Evolutionary conservation across 345 rosid genomes (phyloP).

Genomic region (Pistacia vera): DNA sequence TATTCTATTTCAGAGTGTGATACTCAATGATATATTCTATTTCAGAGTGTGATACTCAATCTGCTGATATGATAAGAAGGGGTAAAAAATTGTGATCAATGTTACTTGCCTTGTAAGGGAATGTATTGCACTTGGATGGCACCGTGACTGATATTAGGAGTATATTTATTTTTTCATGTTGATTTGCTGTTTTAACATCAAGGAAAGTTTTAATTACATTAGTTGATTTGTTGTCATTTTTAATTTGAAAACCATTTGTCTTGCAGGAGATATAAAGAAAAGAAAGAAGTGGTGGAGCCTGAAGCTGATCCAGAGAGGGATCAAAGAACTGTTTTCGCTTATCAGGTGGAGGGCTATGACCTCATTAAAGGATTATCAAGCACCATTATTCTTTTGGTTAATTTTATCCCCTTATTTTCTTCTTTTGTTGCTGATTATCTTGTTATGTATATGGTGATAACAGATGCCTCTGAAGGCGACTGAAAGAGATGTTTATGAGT

Average conservation of each 20-base stretch:
- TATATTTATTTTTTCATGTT: neutral
- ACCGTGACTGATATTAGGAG: neutral
- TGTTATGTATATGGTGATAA: slow-evolving; percentile 25
- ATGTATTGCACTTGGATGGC: neutral
- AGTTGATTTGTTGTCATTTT: too few species aligned
- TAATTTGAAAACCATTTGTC: slow-evolving; percentile 6
- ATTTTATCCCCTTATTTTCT: neutral
- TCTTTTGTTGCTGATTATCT: neutral
- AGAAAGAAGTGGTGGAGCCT: slow-evolving; percentile 76
- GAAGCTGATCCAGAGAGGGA: slow-evolving; percentile 98
- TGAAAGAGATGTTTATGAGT: slow-evolving; percentile 92
- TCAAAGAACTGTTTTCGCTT: slow-evolving; percentile 95
- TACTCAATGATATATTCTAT: neutral
- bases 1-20: neutral
- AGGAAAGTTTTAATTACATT: neutral
- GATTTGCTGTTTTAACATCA: slow-evolving; percentile 1
- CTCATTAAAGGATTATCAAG: neutral
- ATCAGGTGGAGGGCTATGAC: slow-evolving; percentile 56
- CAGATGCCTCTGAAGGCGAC: slow-evolving; percentile 96
- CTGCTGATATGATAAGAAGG: neutral
- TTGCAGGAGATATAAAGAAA: slow-evolving; percentile 75
- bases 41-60: neutral
- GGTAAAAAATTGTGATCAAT: neutral
- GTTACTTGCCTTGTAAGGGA: neutral
- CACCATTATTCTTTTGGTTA: neutral